These are phyloP conservation scores for Nelumbo lutea DNA, from an alignment of 164 flowering plant species.

Conservation along the genomic window DNA sequence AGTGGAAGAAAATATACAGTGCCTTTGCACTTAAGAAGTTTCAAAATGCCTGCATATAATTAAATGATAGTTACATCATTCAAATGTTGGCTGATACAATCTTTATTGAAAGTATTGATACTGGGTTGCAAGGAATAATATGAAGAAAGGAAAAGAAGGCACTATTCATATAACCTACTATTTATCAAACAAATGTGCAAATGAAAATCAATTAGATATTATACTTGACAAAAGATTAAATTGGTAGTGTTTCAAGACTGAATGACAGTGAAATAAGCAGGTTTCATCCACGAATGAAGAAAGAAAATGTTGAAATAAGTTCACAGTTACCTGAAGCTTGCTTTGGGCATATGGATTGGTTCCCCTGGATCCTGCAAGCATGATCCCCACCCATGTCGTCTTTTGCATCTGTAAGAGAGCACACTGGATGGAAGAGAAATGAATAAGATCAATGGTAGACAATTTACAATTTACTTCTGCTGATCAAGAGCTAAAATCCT, in stretches of 20 bases:
- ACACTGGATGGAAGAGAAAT: conserved; percentile 33
- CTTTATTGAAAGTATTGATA: neutral
- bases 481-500: neutral
- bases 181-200: neutral
- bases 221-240: neutral
- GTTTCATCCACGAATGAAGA: neutral
- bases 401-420: conserved; percentile 46
- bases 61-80: neutral
- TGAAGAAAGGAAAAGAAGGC: neutral
- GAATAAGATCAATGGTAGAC: conserved; percentile 11
- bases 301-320: conserved; percentile 4
- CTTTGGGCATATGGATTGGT: conserved; percentile 27
- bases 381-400: conserved; percentile 29
- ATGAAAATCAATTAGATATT: neutral
- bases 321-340: conserved; percentile 45
- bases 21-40: neutral
- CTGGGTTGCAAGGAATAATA: neutral
- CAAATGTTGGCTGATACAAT: neutral
- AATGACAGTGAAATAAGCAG: neutral
- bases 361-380: conserved; percentile 24
- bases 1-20: neutral
- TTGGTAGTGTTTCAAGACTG: neutral
- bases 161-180: neutral
- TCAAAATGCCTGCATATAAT: neutral
- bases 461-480: neutral